Evolutionary conservation across 306 rosid genomes (phyloP), one percentile per base, ranked within the genome.

Genomic region (Vigna hirtella): DNA sequence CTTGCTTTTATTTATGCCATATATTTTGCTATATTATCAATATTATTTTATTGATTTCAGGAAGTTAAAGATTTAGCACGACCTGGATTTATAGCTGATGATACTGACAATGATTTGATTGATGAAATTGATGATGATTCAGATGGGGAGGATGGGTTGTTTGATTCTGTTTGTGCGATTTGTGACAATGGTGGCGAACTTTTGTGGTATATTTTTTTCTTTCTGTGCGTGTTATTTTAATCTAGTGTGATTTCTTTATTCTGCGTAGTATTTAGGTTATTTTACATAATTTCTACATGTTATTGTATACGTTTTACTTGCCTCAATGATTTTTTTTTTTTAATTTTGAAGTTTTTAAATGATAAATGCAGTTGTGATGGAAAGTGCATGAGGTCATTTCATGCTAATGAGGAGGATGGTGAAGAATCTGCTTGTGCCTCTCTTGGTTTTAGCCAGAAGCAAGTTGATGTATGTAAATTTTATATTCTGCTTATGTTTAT

Each of bases 121-220:
- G 89, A 89, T 56, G 92, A 52, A 69, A 85, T 75, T 61, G 83
- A 5, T 70, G 94, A 87, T 64, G 96, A 89, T 64, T 81, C 88
- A 14, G 85, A 88, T 80, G 90, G 80, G 16, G 92, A 88, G 48
- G 96, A 82, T 7, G 93, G 73, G 2, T 77, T 90, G 77, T 95
- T 88, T 85, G 98, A 92, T 85, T 88, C 89, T 70, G 98, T 87
- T 78, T 95, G 99, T 81, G 87, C 93, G 1, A 38, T 95, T 78
- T 95, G 99, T 88, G 99, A 95, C 71, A 91, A 95, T 72, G 98
- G 99, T 17, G 99, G 99, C 15, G 34, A 76, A 1, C 83, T 95
- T 26, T 53, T 91, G 77, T 87, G 97, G 98, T 94, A 89, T 53
- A 7, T 78, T 11, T 7, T 36, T 74, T 75, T 67, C 47, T 42